Conservation (phyloP, 345 rosid genomes). For the Odontarrhena argentea region DNA sequence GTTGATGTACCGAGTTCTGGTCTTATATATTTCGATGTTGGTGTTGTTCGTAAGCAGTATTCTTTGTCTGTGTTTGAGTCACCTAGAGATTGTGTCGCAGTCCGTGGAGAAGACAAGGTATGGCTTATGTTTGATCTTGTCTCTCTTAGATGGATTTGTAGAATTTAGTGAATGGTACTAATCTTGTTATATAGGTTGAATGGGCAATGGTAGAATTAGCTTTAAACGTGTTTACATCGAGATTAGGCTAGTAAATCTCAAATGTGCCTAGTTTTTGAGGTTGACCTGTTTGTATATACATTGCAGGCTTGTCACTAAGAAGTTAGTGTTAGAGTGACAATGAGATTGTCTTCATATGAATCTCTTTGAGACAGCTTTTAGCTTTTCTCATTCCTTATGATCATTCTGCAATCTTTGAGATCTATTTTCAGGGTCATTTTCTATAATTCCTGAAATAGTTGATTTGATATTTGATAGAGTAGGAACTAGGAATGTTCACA, state of each 20-base stretch:
- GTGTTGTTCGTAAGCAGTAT: conserved; percentile 81
- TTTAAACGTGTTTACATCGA: neutral
- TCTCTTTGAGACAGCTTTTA: neutral
- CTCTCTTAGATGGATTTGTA: neutral
- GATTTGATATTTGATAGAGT: neutral
- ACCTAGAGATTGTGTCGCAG: conserved; percentile 72
- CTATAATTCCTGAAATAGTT: conserved; percentile 4
- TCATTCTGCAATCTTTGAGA: neutral
- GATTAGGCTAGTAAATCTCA: neutral
- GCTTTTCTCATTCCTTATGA: conserved; percentile 8
- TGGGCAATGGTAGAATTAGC: neutral
- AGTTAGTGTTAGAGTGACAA: conserved; percentile 6
- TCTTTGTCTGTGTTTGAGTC: conserved; percentile 83
- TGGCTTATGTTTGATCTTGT: neutral
- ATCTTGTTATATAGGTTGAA: neutral
- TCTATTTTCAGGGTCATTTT: neutral
- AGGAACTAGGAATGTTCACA: neutral
- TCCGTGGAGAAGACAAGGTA: conserved; percentile 31
- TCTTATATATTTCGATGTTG: conserved; percentile 83
- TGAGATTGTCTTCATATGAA: neutral
- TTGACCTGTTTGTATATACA: neutral
- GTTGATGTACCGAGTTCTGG: conserved; percentile 92
- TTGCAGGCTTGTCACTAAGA: conserved; percentile 14
- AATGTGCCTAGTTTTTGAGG: neutral
- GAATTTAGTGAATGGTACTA: neutral